These are phyloP conservation scores for Penicillium canariense DNA, from an alignment of 495 filamentous ascomycete species.

Conservation along the genomic window DNA sequence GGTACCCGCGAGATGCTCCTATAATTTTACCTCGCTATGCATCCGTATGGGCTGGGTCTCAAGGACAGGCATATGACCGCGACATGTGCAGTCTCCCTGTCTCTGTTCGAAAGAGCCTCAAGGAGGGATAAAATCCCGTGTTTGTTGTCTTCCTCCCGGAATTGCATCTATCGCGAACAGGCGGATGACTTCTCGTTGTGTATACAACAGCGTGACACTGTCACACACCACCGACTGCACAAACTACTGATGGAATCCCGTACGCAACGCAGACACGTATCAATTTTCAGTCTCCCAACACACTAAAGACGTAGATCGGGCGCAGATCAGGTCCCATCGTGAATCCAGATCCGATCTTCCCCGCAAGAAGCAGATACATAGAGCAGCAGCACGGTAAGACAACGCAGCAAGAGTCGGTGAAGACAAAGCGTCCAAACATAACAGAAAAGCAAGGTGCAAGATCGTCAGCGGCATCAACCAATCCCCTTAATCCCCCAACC, in stretches of 20 bases:
- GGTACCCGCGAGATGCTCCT: too few relatives aligned
- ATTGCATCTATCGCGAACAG: too few relatives aligned
- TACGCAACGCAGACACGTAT: background rate
- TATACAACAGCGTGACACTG: background rate
- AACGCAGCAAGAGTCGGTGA: conserved; percentile 13
- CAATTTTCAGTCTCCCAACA: conserved; percentile 10
- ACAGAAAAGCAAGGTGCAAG: conserved; percentile 11
- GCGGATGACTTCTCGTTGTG: too few relatives aligned
- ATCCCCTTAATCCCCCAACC: conserved; percentile 6
- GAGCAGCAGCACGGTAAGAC: background rate
- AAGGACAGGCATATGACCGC: too few relatives aligned
- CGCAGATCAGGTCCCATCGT: background rate
- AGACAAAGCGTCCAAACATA: conserved; percentile 1
- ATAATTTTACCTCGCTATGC: too few relatives aligned
- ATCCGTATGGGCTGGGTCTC: too few relatives aligned
- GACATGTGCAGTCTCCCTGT: too few relatives aligned
- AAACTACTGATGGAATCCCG: background rate
- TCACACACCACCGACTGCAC: background rate
- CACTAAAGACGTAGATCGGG: conserved; percentile 1
- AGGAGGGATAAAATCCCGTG: too few relatives aligned
- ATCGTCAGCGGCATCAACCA: conserved; percentile 21
- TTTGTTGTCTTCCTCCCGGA: too few relatives aligned
- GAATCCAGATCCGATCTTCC: background rate
- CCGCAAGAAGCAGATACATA: background rate
- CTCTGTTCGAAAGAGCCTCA: too few relatives aligned